A percentile compares a stretch with the other conserved stretches of the same genome.
Conservation (phyloP, 2,329 filamentous ascomycete genomes). For the Trichoderma sp. region DNA sequence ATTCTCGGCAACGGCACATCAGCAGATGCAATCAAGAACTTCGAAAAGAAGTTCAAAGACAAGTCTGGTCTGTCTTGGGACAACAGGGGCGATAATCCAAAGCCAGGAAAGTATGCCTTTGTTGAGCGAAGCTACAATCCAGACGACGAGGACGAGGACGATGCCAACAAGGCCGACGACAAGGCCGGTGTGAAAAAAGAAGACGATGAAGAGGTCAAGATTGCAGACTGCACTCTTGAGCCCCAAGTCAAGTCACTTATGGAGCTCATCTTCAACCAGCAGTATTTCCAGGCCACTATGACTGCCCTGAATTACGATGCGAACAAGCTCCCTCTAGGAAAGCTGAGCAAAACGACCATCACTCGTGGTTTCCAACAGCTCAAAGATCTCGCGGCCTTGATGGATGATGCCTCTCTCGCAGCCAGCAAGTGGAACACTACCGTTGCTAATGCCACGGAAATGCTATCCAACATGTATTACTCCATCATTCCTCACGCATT, state of each 20-base stretch:
- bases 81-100: conserved; percentile 53
- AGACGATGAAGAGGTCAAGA: conserved; percentile 33
- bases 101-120: conserved; percentile 71
- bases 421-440: conserved; percentile 40
- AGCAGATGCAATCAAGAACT: conserved; percentile 45
- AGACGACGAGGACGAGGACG: conserved; percentile 53
- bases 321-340: conserved; percentile 77
- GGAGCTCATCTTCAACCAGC: conserved; percentile 77
- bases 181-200: conserved; percentile 38
- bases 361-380: conserved; percentile 71
- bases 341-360: conserved; percentile 77
- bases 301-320: conserved; percentile 66
- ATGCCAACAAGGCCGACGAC: conserved; percentile 27
- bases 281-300: conserved; percentile 68
- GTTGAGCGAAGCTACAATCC: conserved; percentile 74
- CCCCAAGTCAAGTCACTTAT: conserved; percentile 65
- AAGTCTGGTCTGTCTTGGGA: conserved; percentile 59
- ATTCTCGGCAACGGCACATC: conserved; percentile 43
- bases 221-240: conserved; percentile 55
- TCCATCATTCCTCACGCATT: conserved; percentile 79
- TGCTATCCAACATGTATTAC: conserved; percentile 75
- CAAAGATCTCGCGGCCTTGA: conserved; percentile 68
- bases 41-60: conserved; percentile 60
- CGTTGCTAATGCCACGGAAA: conserved; percentile 48
- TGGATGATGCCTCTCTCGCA: conserved; percentile 54